Base-by-base conservation (phyloP, 148 eudicot genomes). In the Fallopia convolvulus region DNA sequence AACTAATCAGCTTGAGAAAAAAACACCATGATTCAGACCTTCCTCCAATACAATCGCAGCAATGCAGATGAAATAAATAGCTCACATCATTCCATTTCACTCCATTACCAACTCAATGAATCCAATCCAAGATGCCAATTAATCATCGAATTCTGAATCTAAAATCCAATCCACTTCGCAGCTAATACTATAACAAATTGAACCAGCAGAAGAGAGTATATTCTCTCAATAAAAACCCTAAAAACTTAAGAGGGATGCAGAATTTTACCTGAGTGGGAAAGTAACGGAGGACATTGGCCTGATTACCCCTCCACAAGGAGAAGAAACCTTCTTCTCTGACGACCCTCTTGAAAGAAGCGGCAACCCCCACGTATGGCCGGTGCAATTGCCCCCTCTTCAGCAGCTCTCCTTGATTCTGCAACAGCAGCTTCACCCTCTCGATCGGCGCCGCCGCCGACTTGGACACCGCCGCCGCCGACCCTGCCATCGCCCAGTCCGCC, bases 281-380 rank as follows among this genome's bases (percentile, higher is more conserved):
- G 78, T 96, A 96, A 33, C 99, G 86, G 66, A 96, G 83, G 83
- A 96, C 88, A 87, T 91, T 96, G 70, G 97, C 99, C 81, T 96
- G 98, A 81, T 93, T 90, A 75, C 99, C 99, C 78, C 99, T 86
- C 99, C 99, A 96, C 74, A 89, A 90, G 68, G 99, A 84, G 21
- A 88, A 70, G 9, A 85, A 1, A 8, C 99, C 98, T 75, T 96
- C 99, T 73, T 93, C 97, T 23, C 81, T 81, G 44, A 86, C 77
- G 12, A 96, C 85, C 90, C 98, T 87, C 73, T 78, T 78, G 77
- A 89, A 96, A 79, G 97, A 87, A 83, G 93, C 81, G 60, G 88
- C 81, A 42, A 93, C 70, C 40, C 98, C 94, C 48, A 14, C 56
- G 70, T 96, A 96, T 46, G 97, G 98, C 41, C 82, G 83, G 49